These are phyloP conservation scores for Teratosphaeria epicoccoides DNA, from an alignment of 2,329 filamentous ascomycete genomes.

Conservation along the genomic window DNA sequence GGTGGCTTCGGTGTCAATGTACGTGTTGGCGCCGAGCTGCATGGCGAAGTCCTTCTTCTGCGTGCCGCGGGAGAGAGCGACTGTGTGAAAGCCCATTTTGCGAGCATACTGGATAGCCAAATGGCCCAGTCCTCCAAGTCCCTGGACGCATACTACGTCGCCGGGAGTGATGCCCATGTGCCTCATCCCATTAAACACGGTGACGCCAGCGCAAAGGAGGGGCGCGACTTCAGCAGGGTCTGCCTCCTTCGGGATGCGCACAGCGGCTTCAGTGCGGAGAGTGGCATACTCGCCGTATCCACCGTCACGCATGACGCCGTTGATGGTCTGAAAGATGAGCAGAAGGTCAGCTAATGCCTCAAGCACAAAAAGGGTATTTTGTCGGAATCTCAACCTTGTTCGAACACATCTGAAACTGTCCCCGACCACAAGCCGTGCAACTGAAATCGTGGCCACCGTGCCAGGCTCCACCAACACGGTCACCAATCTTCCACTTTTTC, in stretches of 20 bases:
- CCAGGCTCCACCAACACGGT: conserved; percentile 58
- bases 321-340: conserved; percentile 34
- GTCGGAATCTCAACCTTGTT: no score
- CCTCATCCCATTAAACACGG: conserved; percentile 43
- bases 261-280: conserved; percentile 50
- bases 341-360: background rate
- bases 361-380: background rate
- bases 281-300: conserved; percentile 54
- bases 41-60: conserved; percentile 45
- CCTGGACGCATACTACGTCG: conserved; percentile 41
- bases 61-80: conserved; percentile 40
- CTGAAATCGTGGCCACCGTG: conserved; percentile 54
- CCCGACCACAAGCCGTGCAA: conserved; percentile 54
- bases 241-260: conserved; percentile 39
- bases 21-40: conserved; percentile 47
- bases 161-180: conserved; percentile 38
- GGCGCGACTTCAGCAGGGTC: conserved; percentile 37
- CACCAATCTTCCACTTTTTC: conserved; percentile 50
- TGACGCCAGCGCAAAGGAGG: conserved; percentile 40
- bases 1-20: conserved; percentile 43
- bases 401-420: conserved; percentile 58
- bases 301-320: conserved; percentile 56
- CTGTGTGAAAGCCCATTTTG: conserved; percentile 43
- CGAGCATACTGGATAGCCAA: conserved; percentile 42
- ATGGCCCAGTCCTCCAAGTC: conserved; percentile 32